Evolutionary conservation across 805 yeast genomes (phyloP).

Genomic region (Ogataea degrootiae): DNA sequence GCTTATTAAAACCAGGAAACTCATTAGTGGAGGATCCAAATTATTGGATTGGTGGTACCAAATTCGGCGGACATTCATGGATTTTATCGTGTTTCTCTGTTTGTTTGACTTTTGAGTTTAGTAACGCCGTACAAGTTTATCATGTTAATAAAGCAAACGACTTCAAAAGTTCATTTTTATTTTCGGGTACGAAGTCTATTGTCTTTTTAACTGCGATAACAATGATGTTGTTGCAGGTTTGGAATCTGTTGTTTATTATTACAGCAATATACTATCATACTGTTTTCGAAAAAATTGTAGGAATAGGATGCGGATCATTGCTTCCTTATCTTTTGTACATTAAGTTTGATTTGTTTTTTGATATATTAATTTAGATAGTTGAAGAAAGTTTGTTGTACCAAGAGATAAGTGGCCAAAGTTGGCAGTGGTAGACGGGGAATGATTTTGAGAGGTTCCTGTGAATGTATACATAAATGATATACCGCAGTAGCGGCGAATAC

Average conservation of each 20-base stretch:
- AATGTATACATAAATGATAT: too few relatives aligned
- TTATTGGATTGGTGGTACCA: constrained; percentile 36
- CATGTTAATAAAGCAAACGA: constrained; percentile 2
- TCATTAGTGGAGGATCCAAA: constrained; percentile 13
- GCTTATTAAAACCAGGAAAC: constrained; percentile 5
- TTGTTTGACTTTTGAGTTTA: constrained; percentile 23
- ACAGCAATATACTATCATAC: constrained; percentile 51
- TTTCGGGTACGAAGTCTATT: background rate
- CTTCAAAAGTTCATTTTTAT: background rate
- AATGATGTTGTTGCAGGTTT: constrained; percentile 21
- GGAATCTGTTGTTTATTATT: constrained; percentile 37
- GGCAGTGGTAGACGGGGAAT: too few relatives aligned
- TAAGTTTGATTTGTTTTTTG: constrained; percentile 7
- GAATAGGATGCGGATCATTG: constrained; percentile 35
- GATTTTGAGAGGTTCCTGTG: too few relatives aligned
- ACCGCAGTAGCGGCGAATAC: too few relatives aligned
- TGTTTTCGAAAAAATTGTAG: constrained; percentile 39
- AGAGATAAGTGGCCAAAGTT: too few relatives aligned
- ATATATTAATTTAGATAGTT: constrained; percentile 3
- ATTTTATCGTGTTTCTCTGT: constrained; percentile 32
- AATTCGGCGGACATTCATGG: constrained; percentile 40
- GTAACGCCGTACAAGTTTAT: constrained; percentile 8
- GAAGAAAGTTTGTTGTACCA: too few relatives aligned
- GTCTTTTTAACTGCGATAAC: background rate
- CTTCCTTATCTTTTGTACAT: constrained; percentile 29